Evolutionary conservation across 2,329 filamentous ascomycete genomes (phyloP), one percentile per base, ranked within the genome.

Genomic region (Dactylellina parvicollis): DNA sequence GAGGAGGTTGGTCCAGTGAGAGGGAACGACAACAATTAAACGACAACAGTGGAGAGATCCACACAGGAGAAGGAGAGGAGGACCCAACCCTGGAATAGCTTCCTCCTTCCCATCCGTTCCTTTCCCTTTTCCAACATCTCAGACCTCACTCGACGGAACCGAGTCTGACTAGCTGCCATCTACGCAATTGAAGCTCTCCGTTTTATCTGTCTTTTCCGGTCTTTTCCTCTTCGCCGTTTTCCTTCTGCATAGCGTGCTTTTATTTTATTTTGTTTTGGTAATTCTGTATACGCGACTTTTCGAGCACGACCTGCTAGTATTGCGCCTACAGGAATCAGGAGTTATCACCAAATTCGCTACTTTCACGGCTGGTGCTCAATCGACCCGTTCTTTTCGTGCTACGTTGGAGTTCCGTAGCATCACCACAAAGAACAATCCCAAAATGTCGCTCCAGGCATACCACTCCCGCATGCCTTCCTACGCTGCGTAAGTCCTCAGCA

Each of bases 1-100:
- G 67, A 72, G 67, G 67, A 72, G 67, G 67, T 42, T 72, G 67
- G 67, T 70, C 64, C 64, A 61, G 55, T 50, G 61, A 66, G 47
- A 57, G 62, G 40, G 44, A 67, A 67, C 62, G 62, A 59, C 62
- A 67, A 67, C 62, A 67, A 52, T 54, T 47, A 54, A 64, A 47
- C 57, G 18, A 61, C 32, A 57, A 44, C 54, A 57, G n/a, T n/a
- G n/a, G n/a, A n/a, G n/a, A n/a, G n/a, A n/a, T n/a, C n/a, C n/a
- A 59, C 32, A 12, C 52, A 32, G 38, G 26, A 24, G 22, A 55
- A 34, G 28, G 32, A 3, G 24, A 5, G 12, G 12, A 32, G 30
- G 5, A 32, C 5, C 30, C 30, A 32, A 38, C 34, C 34, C 34
- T 38, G 34, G 26, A 8, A n/a, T 40, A 44, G 36, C 56, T 49